Percentiles rank a stretch among this genome's conserved stretches.
phyloP scores from a whole-genome alignment of 2,329 filamentous ascomycete species.

The Apiospora arundinis region DNA sequence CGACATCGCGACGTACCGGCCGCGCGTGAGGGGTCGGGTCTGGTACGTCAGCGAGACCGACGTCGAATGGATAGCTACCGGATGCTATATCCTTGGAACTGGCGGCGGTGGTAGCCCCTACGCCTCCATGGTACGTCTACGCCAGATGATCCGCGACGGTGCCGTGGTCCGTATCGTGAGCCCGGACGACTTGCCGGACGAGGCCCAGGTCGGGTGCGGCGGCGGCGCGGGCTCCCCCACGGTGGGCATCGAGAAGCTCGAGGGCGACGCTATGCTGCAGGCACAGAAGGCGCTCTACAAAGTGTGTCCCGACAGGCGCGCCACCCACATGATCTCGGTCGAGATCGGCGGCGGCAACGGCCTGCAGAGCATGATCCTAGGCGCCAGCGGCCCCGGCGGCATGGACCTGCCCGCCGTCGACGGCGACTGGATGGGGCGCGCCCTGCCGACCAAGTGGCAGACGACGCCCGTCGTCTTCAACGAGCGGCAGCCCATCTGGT shows the following conservation, averaged over 20 bases:
- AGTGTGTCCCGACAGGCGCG: conserved; percentile 42
- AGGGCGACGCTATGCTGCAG: conserved; percentile 61
- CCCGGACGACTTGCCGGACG: conserved; percentile 55
- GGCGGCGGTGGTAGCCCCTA: conserved; percentile 66
- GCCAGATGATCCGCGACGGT: conserved; percentile 56
- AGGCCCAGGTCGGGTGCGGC: conserved; percentile 60
- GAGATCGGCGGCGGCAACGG: conserved; percentile 73
- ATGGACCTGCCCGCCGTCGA: conserved; percentile 60
- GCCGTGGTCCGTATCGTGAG: conserved; percentile 58
- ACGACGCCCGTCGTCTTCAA: conserved; percentile 60
- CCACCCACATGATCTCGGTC: conserved; percentile 65
- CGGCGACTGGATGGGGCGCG: conserved; percentile 63
- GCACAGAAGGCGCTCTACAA: conserved; percentile 60
- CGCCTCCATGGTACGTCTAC: conserved; percentile 56
- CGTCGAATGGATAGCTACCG: conserved; percentile 61
- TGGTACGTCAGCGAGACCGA: conserved; percentile 67
- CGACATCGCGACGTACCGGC: conserved; percentile 49
- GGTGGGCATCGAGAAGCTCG: conserved; percentile 65
- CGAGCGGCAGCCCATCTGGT: conserved; percentile 50
- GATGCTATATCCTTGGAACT: conserved; percentile 67
- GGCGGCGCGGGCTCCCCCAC: conserved; percentile 66
- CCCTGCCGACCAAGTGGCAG: conserved; percentile 62
- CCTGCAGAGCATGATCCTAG: conserved; percentile 62
- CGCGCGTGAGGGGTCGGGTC: conserved; percentile 54
- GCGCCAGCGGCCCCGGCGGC: conserved; percentile 51